Conservation (phyloP, 2,329 filamentous ascomycete genomes). For the Trichoderma koningii region DNA sequence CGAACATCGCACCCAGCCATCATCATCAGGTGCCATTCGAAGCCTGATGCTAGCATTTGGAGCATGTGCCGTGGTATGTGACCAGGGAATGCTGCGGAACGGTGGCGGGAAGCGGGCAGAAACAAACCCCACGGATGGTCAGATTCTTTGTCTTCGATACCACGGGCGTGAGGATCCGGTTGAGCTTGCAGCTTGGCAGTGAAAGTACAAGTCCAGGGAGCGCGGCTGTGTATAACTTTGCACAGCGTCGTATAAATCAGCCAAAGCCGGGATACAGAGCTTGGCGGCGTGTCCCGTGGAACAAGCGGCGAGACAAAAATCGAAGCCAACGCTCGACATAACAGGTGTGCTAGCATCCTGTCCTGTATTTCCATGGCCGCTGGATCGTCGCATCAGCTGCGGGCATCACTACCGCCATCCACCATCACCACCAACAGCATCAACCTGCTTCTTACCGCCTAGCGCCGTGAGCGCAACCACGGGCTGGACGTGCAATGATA, state of each 20-base stretch:
- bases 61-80: constrained; percentile 7
- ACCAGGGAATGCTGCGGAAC: background rate
- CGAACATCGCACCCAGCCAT: constrained; percentile 7
- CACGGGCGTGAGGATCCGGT: too few species aligned
- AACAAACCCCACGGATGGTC: constrained; percentile 8
- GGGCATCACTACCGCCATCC: too few species aligned
- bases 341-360: background rate
- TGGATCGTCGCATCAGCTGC: background rate
- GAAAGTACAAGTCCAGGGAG: too few species aligned
- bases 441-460: constrained; percentile 22
- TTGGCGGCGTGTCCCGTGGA: background rate
- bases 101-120: background rate
- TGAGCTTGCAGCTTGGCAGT: too few species aligned
- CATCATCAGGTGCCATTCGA: constrained; percentile 19
- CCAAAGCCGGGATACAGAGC: background rate
- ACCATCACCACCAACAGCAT: background rate
- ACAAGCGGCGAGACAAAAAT: background rate
- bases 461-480: constrained; percentile 1
- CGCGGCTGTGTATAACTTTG: too few species aligned
- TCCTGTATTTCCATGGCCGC: too few species aligned
- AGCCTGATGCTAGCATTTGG: background rate
- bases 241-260: background rate
- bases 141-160: background rate
- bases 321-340: background rate
- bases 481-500: constrained; percentile 11